These are phyloP conservation scores for Misopates orontium DNA, from an alignment of 257 asterid species.

Conservation along the genomic window DNA sequence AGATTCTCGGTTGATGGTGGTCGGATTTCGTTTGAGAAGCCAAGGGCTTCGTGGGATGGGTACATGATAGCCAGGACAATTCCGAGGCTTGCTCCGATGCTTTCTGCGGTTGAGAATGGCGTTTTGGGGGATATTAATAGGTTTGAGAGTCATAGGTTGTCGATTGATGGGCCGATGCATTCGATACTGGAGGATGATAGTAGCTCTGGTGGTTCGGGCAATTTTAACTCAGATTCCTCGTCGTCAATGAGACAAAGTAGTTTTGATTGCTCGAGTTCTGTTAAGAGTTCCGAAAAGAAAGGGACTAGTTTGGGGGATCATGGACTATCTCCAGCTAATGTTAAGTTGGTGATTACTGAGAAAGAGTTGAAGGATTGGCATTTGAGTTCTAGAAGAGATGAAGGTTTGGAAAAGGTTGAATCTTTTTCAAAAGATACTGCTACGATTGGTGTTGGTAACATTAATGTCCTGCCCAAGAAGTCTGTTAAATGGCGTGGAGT, in stretches of 20 bases:
- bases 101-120: constrained; percentile 71
- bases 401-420: constrained; percentile 39
- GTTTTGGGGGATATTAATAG: constrained; percentile 42
- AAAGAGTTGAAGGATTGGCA: constrained; percentile 86
- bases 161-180: constrained; percentile 86
- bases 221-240: constrained; percentile 83
- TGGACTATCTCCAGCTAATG: constrained; percentile 58
- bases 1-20: constrained; percentile 68
- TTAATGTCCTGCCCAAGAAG: constrained; percentile 47
- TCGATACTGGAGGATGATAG: constrained; percentile 79
- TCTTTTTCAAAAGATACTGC: constrained; percentile 33
- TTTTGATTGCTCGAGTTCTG: constrained; percentile 88
- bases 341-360: constrained; percentile 83
- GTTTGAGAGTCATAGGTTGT: constrained; percentile 63
- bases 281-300: constrained; percentile 73
- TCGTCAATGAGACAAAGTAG: constrained; percentile 80
- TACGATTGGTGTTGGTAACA: constrained; percentile 34
- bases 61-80: constrained; percentile 86
- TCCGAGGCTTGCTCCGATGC: constrained; percentile 83
- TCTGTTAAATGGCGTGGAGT: constrained; percentile 63
- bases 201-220: constrained; percentile 78
- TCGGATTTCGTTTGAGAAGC: constrained; percentile 73
- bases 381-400: constrained; percentile 50
- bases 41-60: constrained; percentile 98
- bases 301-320: constrained; percentile 48